phyloP scores from a whole-genome alignment of 2,329 filamentous ascomycete genomes.

The Phaeosphaeria sp. region DNA sequence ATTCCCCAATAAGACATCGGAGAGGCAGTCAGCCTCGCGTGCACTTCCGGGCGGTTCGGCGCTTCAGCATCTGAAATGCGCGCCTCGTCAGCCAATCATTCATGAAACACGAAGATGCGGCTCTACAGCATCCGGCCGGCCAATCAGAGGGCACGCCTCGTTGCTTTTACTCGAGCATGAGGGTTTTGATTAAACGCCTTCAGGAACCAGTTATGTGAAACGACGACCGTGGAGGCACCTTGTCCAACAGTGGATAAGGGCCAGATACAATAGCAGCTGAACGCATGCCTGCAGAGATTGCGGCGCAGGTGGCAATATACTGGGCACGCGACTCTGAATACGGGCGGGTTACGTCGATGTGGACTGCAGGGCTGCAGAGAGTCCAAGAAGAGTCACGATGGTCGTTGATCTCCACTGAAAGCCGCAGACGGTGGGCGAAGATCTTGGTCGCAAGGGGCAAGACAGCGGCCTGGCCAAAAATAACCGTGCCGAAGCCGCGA shows the following conservation, averaged over 20 bases:
- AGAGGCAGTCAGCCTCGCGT: neutral
- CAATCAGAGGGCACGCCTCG: slow-evolving; percentile 2
- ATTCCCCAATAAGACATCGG: neutral
- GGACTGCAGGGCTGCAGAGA: neutral
- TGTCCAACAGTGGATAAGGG: neutral
- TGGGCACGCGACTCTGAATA: neutral
- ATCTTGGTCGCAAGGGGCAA: neutral
- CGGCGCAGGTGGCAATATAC: neutral
- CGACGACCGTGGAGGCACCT: neutral
- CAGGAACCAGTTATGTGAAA: slow-evolving; percentile 4
- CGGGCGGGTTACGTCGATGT: neutral
- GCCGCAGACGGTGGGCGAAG: neutral
- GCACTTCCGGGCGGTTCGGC: neutral
- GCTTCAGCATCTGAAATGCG: neutral
- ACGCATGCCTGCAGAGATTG: neutral
- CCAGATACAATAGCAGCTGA: neutral
- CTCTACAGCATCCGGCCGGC: neutral
- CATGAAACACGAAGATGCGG: neutral
- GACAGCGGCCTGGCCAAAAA: neutral
- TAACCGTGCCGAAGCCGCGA: neutral
- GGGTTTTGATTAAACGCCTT: slow-evolving; percentile 7
- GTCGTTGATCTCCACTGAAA: neutral
- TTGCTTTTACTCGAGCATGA: slow-evolving; percentile 1
- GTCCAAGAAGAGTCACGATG: neutral
- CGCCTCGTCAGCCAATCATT: neutral